phyloP scores from a whole-genome alignment of 2,329 filamentous ascomycete species.

The Fusarium verrucosum region DNA sequence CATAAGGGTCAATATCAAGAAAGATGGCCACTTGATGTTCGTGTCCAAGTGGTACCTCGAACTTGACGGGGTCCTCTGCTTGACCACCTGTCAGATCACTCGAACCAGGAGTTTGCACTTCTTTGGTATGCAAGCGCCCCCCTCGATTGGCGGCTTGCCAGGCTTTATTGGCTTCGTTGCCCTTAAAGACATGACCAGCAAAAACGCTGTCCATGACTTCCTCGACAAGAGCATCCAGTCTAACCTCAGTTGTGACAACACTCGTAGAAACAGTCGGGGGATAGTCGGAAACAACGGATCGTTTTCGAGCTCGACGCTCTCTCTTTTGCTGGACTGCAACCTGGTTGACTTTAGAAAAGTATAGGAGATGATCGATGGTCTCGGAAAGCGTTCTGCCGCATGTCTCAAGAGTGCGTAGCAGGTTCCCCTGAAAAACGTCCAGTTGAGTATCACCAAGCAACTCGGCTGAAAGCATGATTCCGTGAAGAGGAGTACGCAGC shows the following conservation, averaged over 20 bases:
- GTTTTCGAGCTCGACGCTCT: slow-evolving; percentile 15
- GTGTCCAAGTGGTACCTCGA: slow-evolving; percentile 22
- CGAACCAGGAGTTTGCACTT: background rate
- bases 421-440: slow-evolving; percentile 57
- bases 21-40: slow-evolving; percentile 44
- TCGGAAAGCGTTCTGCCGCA: slow-evolving; percentile 62
- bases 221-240: slow-evolving; percentile 31
- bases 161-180: slow-evolving; percentile 23
- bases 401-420: slow-evolving; percentile 60
- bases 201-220: slow-evolving; percentile 41
- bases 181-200: slow-evolving; percentile 32
- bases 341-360: slow-evolving; percentile 64
- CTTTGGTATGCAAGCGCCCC: background rate
- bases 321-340: slow-evolving; percentile 34
- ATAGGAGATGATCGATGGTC: slow-evolving; percentile 62
- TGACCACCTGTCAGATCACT: background rate
- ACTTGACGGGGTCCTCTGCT: background rate
- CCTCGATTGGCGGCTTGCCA: slow-evolving; percentile 16
- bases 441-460: slow-evolving; percentile 62
- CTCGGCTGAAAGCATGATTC: slow-evolving; percentile 64
- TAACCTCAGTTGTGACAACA: slow-evolving; percentile 8
- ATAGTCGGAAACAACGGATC: slow-evolving; percentile 10
- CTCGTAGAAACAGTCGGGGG: background rate
- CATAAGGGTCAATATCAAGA: slow-evolving; percentile 53
- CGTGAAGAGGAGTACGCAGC: slow-evolving; percentile 68